phyloP scores from a whole-genome alignment of 352 stramenopile genomes.

The Phytophthora ramorum region DNA sequence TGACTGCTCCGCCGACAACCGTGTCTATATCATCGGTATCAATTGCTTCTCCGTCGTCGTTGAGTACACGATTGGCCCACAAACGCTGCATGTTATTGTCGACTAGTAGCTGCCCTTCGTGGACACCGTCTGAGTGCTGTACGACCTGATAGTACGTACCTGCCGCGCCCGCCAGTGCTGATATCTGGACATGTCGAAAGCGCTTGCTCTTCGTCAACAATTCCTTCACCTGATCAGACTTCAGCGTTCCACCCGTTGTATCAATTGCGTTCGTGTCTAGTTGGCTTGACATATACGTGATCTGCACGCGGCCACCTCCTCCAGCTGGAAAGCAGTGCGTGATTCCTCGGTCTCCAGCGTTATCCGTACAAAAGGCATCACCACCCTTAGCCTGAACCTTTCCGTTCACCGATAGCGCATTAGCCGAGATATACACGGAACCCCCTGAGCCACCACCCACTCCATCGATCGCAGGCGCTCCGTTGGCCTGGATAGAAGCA shows the following conservation, averaged over 20 bases:
- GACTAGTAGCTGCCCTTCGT: constrained; percentile 55
- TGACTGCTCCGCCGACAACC: constrained; percentile 54
- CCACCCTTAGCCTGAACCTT: constrained; percentile 59
- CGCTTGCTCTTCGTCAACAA: constrained; percentile 35
- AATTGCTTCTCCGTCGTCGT: constrained; percentile 26
- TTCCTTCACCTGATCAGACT: constrained; percentile 22
- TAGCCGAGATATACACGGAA: constrained; percentile 56
- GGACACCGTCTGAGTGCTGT: constrained; percentile 50
- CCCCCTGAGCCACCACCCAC: constrained; percentile 61
- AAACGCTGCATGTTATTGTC: constrained; percentile 46
- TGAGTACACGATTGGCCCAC: constrained; percentile 38
- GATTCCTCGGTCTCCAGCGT: constrained; percentile 31
- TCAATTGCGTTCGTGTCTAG: constrained; percentile 61
- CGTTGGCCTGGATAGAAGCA: constrained; percentile 60
- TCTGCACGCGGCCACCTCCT: constrained; percentile 71
- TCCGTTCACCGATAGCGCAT: constrained; percentile 54
- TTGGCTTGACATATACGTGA: constrained; percentile 74
- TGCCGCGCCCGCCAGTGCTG: constrained; percentile 53
- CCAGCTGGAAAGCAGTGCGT: constrained; percentile 63
- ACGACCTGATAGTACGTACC: constrained; percentile 76
- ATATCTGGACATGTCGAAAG: constrained; percentile 48
- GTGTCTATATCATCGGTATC: constrained; percentile 35
- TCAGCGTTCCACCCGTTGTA: constrained; percentile 55
- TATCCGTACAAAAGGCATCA: constrained; percentile 50
- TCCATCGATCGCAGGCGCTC: constrained; percentile 44